Base-by-base conservation (phyloP, 2,329 filamentous ascomycete genomes). In the Biscogniauxia mediterranea region DNA sequence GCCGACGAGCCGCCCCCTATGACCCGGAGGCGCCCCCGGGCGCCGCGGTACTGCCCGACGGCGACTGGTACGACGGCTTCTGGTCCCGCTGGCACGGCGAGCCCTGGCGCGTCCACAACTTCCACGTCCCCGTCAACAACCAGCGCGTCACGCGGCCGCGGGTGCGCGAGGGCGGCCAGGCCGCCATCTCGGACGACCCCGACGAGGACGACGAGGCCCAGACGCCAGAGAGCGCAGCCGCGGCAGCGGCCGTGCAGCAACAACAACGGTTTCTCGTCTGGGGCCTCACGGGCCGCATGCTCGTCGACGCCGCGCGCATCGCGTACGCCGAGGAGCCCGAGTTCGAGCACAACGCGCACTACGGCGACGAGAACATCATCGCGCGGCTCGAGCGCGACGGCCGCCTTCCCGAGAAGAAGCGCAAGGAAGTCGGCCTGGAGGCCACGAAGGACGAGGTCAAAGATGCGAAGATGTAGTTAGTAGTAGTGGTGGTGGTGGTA, bases 261-360 rank as follows among this genome's bases (percentile, higher is more conserved):
- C n/a, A n/a, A n/a, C n/a, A n/a, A n/a, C 81, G 90, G 46, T 97
- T 95, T 77, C 88, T 90, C 68, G 93, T 98, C 4, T 97, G 93
- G 85, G 94, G 94, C 17, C 94, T 98, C 92, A 98, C 94, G 57
- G 94, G 92, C 2, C 82, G 92, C 57, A 94, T 98, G 58, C 75
- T 97, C 58, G 91, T 97, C 5, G 94, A 98, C 77, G 89, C 90
- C 4, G 93, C 94, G 38, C 82, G 91, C 64, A 83, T 96, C 19
- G 94, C 93, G 20, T 98, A 95, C 74, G 89, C 78, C 1, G 84
- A 90, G 77, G 86, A 91, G 72, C 94, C 94, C 3, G 89, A 92
- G 73, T 96, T 97, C 74, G 92, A 96, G 78, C 83, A 86, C 66
- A 86, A 85, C 58, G 68, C 71, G 2, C 76, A 79, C 57, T 81